phyloP scores from a whole-genome alignment of 2,329 filamentous ascomycete genomes.

The Scedosporium minutisporum region DNA sequence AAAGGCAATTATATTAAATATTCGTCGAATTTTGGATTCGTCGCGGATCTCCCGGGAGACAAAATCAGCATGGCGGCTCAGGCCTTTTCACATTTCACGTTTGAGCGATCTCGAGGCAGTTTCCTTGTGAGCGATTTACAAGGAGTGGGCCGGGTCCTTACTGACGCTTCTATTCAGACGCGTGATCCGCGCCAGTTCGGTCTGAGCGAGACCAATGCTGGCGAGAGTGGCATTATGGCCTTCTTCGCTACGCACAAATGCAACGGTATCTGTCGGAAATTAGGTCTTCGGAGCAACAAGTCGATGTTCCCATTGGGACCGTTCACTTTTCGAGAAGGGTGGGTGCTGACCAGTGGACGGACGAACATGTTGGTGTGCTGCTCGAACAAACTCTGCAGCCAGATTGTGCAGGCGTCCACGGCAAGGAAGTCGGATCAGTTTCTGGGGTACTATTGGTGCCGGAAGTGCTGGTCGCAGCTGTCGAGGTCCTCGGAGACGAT shows the following conservation, averaged over 20 bases:
- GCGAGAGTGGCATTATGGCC: constrained; percentile 24
- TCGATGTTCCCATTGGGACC: neutral
- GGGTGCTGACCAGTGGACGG: constrained; percentile 16
- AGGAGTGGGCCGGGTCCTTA: constrained; percentile 24
- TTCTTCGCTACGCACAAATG: constrained; percentile 26
- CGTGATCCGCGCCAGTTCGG: constrained; percentile 21
- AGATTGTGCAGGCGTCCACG: constrained; percentile 18
- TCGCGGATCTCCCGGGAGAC: constrained; percentile 17
- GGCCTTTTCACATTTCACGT: constrained; percentile 32
- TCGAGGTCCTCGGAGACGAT: constrained; percentile 12
- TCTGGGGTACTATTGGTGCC: constrained; percentile 21
- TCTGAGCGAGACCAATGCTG: constrained; percentile 21
- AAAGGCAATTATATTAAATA: constrained; percentile 27
- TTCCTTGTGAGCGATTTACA: constrained; percentile 27
- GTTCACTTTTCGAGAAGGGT: constrained; percentile 16
- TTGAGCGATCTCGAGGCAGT: constrained; percentile 26
- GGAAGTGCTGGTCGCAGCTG: constrained; percentile 22
- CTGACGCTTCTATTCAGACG: constrained; percentile 28
- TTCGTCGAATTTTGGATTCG: constrained; percentile 19
- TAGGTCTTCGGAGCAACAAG: constrained; percentile 6
- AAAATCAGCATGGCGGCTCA: constrained; percentile 22
- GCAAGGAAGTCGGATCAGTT: constrained; percentile 14
- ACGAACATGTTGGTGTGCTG: constrained; percentile 21
- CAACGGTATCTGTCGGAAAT: no score
- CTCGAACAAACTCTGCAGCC: constrained; percentile 28